These are phyloP conservation scores for Filosporella fistucella DNA, from an alignment of 495 filamentous ascomycete species.

Conservation along the genomic window DNA sequence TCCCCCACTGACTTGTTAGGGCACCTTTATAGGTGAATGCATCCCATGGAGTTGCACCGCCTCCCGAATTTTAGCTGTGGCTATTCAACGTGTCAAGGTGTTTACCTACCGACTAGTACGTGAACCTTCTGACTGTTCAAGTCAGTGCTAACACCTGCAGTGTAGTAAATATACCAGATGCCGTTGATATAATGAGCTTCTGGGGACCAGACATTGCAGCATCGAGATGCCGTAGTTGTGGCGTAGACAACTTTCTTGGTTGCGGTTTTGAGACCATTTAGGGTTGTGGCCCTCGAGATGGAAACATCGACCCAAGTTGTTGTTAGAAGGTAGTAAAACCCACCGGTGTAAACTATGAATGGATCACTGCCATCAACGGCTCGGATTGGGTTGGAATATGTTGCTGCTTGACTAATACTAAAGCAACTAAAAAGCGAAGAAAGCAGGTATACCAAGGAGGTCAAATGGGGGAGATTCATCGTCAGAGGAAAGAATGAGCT, in stretches of 20 bases:
- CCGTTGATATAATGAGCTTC: constrained; percentile 45
- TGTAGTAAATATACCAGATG: constrained; percentile 44
- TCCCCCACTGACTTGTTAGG: constrained; percentile 38
- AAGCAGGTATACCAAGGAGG: not conserved
- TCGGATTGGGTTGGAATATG: constrained; percentile 10
- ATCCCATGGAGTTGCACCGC: constrained; percentile 38
- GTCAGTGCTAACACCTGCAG: constrained; percentile 18
- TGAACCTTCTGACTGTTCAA: constrained; percentile 32
- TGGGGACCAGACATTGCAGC: constrained; percentile 54
- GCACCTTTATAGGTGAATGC: constrained; percentile 31
- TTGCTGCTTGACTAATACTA: not conserved
- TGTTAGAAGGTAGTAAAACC: constrained; percentile 48
- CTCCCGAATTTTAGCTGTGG: constrained; percentile 10
- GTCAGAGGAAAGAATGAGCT: not conserved
- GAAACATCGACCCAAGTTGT: constrained; percentile 46
- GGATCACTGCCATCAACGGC: constrained; percentile 31
- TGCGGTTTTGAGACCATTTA: constrained; percentile 42
- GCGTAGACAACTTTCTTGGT: constrained; percentile 11
- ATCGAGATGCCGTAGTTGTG: constrained; percentile 7
- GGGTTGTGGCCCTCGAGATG: constrained; percentile 41
- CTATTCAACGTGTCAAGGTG: not conserved
- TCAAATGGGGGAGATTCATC: not conserved
- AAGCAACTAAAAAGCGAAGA: not conserved
- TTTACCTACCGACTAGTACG: constrained; percentile 31
- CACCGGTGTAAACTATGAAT: constrained; percentile 39